Conservation (phyloP, 345 rosid genomes). For the Salix exigua region DNA sequence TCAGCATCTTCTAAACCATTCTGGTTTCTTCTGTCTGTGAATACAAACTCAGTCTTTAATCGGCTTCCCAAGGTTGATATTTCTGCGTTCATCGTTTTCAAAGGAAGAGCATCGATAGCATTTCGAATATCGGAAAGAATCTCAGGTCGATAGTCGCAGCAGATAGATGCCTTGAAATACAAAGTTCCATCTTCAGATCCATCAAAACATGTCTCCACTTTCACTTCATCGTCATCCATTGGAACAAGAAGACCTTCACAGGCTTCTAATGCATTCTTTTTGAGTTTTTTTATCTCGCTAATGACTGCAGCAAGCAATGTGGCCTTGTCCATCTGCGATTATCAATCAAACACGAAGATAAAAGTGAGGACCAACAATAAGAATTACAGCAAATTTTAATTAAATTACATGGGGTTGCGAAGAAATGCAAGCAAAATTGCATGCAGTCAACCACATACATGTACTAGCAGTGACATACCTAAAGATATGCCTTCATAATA, state of each 20-base stretch:
- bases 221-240: conserved; percentile 41
- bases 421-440: no score
- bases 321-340: conserved; percentile 53
- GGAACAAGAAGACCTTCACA: conserved; percentile 40
- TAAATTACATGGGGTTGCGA: not conserved
- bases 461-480: no score
- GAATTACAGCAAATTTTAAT: not conserved
- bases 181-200: conserved; percentile 21
- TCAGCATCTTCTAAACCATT: conserved; percentile 12
- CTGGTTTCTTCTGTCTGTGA: conserved; percentile 20
- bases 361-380: not conserved
- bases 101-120: conserved; percentile 34
- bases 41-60: conserved; percentile 30
- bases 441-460: no score
- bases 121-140: conserved; percentile 37
- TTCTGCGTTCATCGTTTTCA: conserved; percentile 36
- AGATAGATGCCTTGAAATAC: conserved; percentile 38
- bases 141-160: conserved; percentile 42
- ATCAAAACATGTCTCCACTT: conserved; percentile 28
- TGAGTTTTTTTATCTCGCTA: conserved; percentile 31
- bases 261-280: conserved; percentile 34
- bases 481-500: no score
- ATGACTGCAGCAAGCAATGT: conserved; percentile 44
- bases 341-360: not conserved
- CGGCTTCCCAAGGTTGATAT: conserved; percentile 41